Conservation (phyloP, 2,329 filamentous ascomycete species). For the Phoma herbarum region DNA sequence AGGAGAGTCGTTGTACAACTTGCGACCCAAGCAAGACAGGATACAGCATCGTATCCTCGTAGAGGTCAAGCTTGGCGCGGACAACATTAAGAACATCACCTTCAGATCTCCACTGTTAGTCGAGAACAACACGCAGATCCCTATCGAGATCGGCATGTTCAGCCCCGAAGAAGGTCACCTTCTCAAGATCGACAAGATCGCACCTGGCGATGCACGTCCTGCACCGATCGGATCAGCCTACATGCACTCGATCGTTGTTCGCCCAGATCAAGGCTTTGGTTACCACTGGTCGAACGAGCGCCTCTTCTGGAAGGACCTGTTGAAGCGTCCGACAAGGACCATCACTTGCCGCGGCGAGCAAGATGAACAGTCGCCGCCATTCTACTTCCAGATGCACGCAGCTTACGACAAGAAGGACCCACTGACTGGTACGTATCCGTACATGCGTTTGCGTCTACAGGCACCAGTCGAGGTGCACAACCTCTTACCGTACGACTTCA, state of each 20-base stretch:
- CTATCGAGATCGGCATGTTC: slow-evolving; percentile 90
- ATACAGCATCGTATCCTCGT: slow-evolving; percentile 90
- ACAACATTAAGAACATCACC: slow-evolving; percentile 98
- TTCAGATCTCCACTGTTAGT: slow-evolving; percentile 89
- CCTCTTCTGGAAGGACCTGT: slow-evolving; percentile 90
- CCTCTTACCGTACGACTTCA: slow-evolving; percentile 95
- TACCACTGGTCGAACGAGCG: slow-evolving; percentile 93
- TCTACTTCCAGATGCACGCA: slow-evolving; percentile 96
- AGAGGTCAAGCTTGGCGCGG: slow-evolving; percentile 86
- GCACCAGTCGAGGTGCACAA: slow-evolving; percentile 96
- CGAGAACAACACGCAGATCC: slow-evolving; percentile 97
- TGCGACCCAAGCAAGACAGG: slow-evolving; percentile 86
- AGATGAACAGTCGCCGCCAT: slow-evolving; percentile 78
- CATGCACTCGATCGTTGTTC: slow-evolving; percentile 84
- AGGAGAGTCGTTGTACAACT: slow-evolving; percentile 87
- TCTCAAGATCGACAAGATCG: slow-evolving; percentile 96
- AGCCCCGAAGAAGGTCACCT: slow-evolving; percentile 87
- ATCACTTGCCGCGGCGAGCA: slow-evolving; percentile 88
- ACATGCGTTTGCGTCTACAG: slow-evolving; percentile 91
- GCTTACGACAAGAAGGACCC: slow-evolving; percentile 85
- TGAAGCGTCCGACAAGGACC: slow-evolving; percentile 84
- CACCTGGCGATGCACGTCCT: slow-evolving; percentile 87
- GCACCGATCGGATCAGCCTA: slow-evolving; percentile 92
- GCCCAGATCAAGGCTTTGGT: slow-evolving; percentile 94
- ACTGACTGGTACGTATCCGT: slow-evolving; percentile 84